phyloP scores from a whole-genome alignment of 305 asterid species.

The Fraxinus floribunda region DNA sequence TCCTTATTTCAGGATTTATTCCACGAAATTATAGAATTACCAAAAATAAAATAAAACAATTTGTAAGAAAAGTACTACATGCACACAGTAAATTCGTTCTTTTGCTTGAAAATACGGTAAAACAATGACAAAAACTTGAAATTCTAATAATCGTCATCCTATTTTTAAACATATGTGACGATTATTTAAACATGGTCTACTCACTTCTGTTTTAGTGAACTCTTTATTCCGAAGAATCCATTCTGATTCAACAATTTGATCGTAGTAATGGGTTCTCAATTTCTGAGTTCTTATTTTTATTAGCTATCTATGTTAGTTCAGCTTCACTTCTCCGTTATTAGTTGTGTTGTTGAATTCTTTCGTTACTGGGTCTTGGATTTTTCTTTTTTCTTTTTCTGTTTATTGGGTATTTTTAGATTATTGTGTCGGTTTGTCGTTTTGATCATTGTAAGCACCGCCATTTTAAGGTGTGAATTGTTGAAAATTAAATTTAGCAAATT shows the following conservation, averaged over 20 bases:
- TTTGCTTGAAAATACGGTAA: no score
- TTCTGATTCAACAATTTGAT: not conserved
- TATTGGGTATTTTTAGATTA: constrained; percentile 3
- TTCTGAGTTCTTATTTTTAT: not conserved
- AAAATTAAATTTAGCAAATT: not conserved
- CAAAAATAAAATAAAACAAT: no score
- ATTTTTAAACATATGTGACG: no score
- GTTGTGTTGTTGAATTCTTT: not conserved
- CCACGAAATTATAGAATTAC: no score
- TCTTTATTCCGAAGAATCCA: no score
- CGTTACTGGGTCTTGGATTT: not conserved
- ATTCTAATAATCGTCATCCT: no score
- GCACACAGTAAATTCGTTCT: no score
- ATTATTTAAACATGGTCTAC: no score
- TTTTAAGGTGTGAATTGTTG: constrained; percentile 1
- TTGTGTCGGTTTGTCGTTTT: not conserved
- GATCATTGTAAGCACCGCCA: not conserved
- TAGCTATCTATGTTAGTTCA: constrained; percentile 10
- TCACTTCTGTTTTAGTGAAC: no score
- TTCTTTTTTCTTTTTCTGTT: not conserved
- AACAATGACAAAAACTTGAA: no score
- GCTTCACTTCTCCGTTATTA: not conserved
- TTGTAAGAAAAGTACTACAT: no score
- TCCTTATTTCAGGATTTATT: no score
- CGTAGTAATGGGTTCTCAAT: constrained; percentile 14